Base-by-base conservation (phyloP, 495 filamentous ascomycete species). In the Neurospora tetrasperma region DNA sequence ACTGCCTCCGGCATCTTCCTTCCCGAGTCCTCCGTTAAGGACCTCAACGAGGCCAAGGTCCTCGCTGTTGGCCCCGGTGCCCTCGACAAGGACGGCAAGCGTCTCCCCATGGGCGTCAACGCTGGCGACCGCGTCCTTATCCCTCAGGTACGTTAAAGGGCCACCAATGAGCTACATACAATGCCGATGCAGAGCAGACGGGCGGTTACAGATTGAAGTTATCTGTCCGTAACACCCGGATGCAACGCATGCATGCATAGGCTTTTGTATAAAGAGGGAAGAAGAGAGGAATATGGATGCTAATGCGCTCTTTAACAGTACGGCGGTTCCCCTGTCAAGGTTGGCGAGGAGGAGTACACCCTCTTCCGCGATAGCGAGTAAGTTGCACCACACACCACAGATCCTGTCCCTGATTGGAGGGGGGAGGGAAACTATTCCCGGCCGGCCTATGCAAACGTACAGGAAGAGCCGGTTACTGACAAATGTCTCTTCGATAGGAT, bases 361-460 rank as follows among this genome's bases (percentile, higher is more conserved):
- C 91, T 99, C 72, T 99, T 96, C 90, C 87, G 95, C 76, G 96
- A 99, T 83, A 90, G 93, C 84, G 96, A 99, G 96, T 98, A 90
- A 80, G 92, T 89, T 70, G 62, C 71, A 23, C 7, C 43, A 7
- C 38, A 23, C n/a, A 23, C 31, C 23, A 14, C 38, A n/a, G 27
- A 14, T 43, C 6, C 70, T 31, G 42, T 70, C 8, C 27, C 35
- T 69, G 62, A 35, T 14, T 20, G 7, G 18, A 31, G 66, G 42
- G n/a, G 69, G 40, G 4, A 5, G 23, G 11, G 48, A 31, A 66
- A 66, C 54, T 18, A 35, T 31, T 14, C 31, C 54, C 14, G 54
- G 27, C 54, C 54, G 54, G 54, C 35, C 9, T 66, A 66, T 66
- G 27, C 54, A 66, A 66, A 62, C 54, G 8, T 31, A 62, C 1